Base-by-base conservation (phyloP, 2,329 filamentous ascomycete genomes). In the Fusarium sulawesiense region DNA sequence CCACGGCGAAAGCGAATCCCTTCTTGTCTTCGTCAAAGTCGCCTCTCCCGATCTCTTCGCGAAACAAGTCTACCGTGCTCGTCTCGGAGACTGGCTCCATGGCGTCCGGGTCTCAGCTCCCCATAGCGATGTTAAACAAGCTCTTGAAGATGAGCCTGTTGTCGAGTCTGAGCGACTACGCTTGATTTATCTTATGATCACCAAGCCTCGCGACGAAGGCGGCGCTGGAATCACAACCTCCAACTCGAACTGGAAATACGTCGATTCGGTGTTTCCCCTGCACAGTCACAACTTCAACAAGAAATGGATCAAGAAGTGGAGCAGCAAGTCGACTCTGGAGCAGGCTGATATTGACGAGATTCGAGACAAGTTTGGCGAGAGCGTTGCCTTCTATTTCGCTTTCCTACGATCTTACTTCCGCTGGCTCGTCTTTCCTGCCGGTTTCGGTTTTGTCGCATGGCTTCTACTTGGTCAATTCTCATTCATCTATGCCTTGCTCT, bases 331-430 rank as follows among this genome's bases (percentile, higher is more conserved):
- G 65, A 85, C 90, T 45, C 82, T 94, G 25, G 88, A 89, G 56
- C 81, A 88, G 37, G 79, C 85, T 51, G 88, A 93, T 74, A 82
- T 97, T n/a, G 88, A 92, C 75, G 86, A 88, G 48, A 93, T 97
- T 67, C 88, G 92, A 27, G 86, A 93, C 76, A 86, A 90, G 69
- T 93, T 94, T 78, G 93, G 93, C 50, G 91, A 95, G 79, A 91
- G 89, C 78, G 92, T 98, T 62, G 95, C 93, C 37, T 97, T 97
- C 79, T 98, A 98, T 83, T 98, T 97, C 78, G 93, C 94, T 41
- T 98, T 98, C 77, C 87, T 97, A 32, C 93, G 97, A 76, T 91
- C 91, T 34, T 98, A 98, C 81, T 97, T 97, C 77, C 86, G 89
- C 62, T 97, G 97, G 77, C 84, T 97, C 27, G 80, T 92, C n/a